Evolutionary conservation across 2,329 filamentous ascomycete genomes (phyloP).

Genomic region (Cadophora sp.): DNA sequence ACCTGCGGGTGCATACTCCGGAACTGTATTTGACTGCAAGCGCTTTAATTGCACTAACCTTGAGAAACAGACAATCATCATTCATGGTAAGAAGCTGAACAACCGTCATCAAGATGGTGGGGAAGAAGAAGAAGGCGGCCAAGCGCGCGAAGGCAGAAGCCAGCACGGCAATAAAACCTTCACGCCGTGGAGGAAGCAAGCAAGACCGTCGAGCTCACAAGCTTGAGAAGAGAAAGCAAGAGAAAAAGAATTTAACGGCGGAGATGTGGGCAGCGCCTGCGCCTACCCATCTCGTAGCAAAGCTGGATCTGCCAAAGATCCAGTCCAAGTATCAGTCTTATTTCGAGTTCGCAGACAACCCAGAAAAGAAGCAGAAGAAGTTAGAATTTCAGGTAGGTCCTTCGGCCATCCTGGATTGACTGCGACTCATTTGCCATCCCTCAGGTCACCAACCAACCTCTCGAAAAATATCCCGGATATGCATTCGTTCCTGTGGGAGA

Average conservation of each 20-base stretch:
- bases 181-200: slow-evolving; percentile 23
- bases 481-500: slow-evolving; percentile 69
- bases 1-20: slow-evolving; percentile 25
- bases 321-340: slow-evolving; percentile 64
- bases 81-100: slow-evolving; percentile 17
- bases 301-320: slow-evolving; percentile 41
- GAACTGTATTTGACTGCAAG: slow-evolving; percentile 29
- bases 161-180: slow-evolving; percentile 15
- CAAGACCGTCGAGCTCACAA: slow-evolving; percentile 39
- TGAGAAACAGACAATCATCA: slow-evolving; percentile 22
- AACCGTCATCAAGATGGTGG: slow-evolving; percentile 22
- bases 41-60: slow-evolving; percentile 34
- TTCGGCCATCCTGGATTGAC: slow-evolving; percentile 20
- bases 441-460: slow-evolving; percentile 60
- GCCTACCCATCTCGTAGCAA: slow-evolving; percentile 43
- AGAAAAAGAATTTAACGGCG: slow-evolving; percentile 38
- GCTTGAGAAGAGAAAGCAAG: slow-evolving; percentile 38
- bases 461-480: slow-evolving; percentile 61
- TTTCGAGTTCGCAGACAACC: slow-evolving; percentile 69
- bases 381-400: slow-evolving; percentile 65
- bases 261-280: slow-evolving; percentile 40
- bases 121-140: slow-evolving; percentile 33
- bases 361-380: slow-evolving; percentile 65
- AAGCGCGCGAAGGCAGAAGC: slow-evolving; percentile 14
- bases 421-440: slow-evolving; percentile 18